Conservation (phyloP, 768 basidiomycete species). For the Tulasnella sp. region DNA sequence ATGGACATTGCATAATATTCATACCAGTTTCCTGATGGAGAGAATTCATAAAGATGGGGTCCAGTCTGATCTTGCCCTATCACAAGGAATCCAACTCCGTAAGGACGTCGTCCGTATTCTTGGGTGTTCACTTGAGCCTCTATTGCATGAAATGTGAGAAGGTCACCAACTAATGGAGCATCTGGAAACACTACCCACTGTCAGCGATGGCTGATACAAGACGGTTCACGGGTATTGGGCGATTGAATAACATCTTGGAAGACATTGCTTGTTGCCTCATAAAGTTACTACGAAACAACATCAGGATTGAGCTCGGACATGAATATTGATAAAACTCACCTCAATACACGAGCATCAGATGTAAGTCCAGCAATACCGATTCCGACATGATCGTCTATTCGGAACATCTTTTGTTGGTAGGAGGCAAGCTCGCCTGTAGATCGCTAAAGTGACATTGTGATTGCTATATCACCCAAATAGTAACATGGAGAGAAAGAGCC, state of each 20-base stretch:
- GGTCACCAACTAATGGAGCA: background rate
- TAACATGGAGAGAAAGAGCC: conserved; percentile 17
- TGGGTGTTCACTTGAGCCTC: conserved; percentile 99
- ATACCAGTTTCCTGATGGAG: conserved; percentile 91
- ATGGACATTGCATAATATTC: conserved; percentile 99
- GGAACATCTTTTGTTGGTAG: conserved; percentile 99
- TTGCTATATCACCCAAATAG: background rate
- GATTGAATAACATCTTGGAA: conserved; percentile 87
- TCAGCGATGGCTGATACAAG: conserved; percentile 90
- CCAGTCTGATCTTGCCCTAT: conserved; percentile 94
- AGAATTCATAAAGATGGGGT: conserved; percentile 96
- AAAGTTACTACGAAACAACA: conserved; percentile 59
- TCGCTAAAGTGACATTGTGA: conserved; percentile 39
- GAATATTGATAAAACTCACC: conserved; percentile 37
- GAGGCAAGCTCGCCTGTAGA: conserved; percentile 96
- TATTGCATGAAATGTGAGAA: conserved; percentile 25
- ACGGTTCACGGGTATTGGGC: conserved; percentile 86
- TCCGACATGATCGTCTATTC: conserved; percentile 99
- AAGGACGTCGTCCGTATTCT: conserved; percentile 92
- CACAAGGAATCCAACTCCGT: conserved; percentile 97
- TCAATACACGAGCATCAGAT: conserved; percentile 92
- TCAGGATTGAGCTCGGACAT: background rate
- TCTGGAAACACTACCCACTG: conserved; percentile 42
- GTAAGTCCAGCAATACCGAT: conserved; percentile 99
- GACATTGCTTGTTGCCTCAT: conserved; percentile 99